Evolutionary conservation across 495 filamentous ascomycete species (phyloP).

Genomic region (Viridothelium virens): DNA sequence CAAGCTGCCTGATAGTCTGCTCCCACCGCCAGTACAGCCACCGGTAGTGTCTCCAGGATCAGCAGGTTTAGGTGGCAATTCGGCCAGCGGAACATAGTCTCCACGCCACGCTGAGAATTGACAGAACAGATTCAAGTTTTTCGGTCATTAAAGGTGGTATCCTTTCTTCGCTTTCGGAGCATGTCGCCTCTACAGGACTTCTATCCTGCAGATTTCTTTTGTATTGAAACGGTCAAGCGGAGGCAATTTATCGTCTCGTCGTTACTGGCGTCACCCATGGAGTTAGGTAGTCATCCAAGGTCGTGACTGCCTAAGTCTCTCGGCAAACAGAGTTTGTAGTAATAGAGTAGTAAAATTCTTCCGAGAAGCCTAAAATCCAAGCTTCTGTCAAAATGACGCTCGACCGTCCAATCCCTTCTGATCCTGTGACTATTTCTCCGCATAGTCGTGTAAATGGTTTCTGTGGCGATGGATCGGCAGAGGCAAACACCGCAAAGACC

Average conservation of each 20-base stretch:
- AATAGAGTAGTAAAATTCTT: neutral
- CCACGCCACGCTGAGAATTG: neutral
- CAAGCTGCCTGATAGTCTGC: slow-evolving; percentile 45
- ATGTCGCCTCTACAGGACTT: neutral
- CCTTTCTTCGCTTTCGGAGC: neutral
- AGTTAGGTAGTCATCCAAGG: neutral
- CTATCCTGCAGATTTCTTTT: neutral
- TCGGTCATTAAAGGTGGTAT: neutral
- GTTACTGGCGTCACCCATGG: neutral
- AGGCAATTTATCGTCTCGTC: neutral
- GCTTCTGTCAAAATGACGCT: neutral
- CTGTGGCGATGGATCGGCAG: neutral
- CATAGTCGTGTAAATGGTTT: neutral
- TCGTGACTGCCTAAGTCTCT: neutral
- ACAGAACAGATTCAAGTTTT: neutral
- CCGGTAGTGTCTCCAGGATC: neutral
- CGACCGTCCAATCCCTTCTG: neutral
- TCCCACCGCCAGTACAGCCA: neutral
- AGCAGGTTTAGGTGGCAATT: neutral
- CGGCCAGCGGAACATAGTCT: neutral
- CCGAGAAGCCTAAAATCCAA: neutral
- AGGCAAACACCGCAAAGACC: neutral
- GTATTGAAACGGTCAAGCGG: neutral
- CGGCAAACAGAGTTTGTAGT: neutral
- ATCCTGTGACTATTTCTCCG: neutral